phyloP scores from a whole-genome alignment of 139 green algal species.

The Chlorella sp. region DNA sequence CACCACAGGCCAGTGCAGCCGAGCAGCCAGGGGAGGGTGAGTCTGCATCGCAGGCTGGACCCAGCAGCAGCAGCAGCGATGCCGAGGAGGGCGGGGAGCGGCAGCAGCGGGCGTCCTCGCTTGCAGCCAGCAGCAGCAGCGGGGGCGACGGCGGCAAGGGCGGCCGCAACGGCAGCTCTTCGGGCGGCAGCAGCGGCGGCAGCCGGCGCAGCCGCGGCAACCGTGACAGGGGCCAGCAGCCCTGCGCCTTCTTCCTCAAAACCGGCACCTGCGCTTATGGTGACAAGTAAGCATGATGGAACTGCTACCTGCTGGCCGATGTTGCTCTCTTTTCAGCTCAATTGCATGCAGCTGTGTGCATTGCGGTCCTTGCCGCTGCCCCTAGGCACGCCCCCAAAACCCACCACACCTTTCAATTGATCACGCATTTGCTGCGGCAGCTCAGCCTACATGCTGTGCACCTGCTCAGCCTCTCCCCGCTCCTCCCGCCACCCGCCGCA shows the following conservation, averaged over 20 bases:
- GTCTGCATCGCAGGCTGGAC: background rate
- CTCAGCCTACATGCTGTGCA: no score
- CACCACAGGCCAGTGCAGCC: background rate
- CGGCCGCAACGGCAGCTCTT: background rate
- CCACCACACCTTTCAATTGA: no score
- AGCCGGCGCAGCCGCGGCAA: background rate
- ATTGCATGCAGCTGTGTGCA: no score
- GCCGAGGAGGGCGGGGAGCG: background rate
- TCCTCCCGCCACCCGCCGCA: no score
- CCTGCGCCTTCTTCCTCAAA: slow-evolving; percentile 66
- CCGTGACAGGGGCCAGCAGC: background rate
- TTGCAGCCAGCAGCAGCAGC: background rate
- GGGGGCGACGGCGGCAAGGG: background rate
- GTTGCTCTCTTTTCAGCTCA: no score
- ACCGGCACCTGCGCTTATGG: slow-evolving; percentile 65
- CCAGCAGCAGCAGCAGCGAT: slow-evolving; percentile 7
- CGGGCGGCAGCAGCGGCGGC: background rate
- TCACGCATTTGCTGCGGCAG: no score
- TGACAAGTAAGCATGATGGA: slow-evolving; percentile 29
- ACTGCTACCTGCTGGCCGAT: no score
- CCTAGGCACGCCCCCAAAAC: no score
- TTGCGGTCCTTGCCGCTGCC: no score
- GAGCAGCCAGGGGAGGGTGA: background rate
- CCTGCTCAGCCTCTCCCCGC: no score
- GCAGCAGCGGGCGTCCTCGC: background rate